Evolutionary conservation across 148 eudicot species (phyloP).

Genomic region (Fagopyrum esculentum): DNA sequence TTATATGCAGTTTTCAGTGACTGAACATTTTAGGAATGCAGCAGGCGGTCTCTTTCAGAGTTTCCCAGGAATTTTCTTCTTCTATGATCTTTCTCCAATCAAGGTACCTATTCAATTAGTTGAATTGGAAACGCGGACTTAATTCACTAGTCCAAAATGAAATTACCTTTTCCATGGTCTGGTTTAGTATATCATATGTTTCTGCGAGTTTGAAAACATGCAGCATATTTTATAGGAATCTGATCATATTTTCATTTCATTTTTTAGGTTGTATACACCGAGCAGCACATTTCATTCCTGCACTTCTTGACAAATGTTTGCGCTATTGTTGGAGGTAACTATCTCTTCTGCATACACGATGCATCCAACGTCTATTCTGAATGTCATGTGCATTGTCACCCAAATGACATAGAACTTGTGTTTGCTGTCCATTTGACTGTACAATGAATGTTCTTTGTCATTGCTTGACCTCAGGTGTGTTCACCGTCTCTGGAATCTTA

Average conservation of each 20-base stretch:
- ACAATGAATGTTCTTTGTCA: neutral
- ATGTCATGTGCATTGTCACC: no score
- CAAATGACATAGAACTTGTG: neutral
- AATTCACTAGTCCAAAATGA: neutral
- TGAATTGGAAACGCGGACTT: neutral
- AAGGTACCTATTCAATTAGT: slow-evolving; percentile 34
- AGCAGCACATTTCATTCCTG: slow-evolving; percentile 69
- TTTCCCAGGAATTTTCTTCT: slow-evolving; percentile 93
- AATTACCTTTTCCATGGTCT: neutral
- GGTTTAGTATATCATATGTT: neutral
- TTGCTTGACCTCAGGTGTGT: slow-evolving; percentile 49
- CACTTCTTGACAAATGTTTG: slow-evolving; percentile 93
- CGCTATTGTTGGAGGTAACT: slow-evolving; percentile 81
- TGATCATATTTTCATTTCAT: neutral
- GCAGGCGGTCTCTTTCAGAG: slow-evolving; percentile 50
- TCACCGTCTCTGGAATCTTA: slow-evolving; percentile 82
- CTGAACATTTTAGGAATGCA: slow-evolving; percentile 78
- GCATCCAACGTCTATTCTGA: neutral
- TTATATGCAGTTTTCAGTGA: slow-evolving; percentile 74
- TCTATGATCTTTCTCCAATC: slow-evolving; percentile 94
- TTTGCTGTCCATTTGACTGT: neutral
- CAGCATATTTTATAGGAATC: neutral
- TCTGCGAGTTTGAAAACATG: neutral
- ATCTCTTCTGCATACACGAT: neutral
- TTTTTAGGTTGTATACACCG: slow-evolving; percentile 75